Evolutionary conservation across 2,329 filamentous ascomycete species (phyloP).

Genomic region (Fusarium lyarnte): DNA sequence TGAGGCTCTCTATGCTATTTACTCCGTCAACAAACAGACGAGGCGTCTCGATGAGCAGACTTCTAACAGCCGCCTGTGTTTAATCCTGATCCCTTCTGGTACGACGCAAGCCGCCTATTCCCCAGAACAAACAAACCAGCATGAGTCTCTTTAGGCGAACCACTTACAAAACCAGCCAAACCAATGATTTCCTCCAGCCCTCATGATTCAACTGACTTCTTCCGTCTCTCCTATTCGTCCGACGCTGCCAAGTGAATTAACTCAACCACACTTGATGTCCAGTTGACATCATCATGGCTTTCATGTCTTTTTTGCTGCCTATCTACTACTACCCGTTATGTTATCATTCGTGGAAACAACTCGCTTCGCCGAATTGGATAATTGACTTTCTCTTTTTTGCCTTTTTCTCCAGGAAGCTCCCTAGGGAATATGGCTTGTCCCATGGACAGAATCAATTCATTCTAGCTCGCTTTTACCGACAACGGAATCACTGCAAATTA

Average conservation of each 20-base stretch:
- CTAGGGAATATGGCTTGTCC: background rate
- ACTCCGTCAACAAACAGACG: background rate
- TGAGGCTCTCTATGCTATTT: conserved; percentile 13
- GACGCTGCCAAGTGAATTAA: conserved; percentile 21
- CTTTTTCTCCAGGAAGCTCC: background rate
- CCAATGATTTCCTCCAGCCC: conserved; percentile 4
- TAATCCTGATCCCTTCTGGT: background rate
- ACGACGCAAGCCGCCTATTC: background rate
- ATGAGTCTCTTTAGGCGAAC: background rate
- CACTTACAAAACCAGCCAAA: conserved; percentile 3
- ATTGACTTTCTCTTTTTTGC: conserved; percentile 5
- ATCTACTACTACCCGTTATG: conserved; percentile 6
- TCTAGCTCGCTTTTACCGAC: conserved; percentile 23
- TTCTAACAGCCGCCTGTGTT: background rate
- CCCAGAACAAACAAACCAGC: background rate
- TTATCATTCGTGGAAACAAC: conserved; percentile 26
- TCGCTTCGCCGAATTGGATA: conserved; percentile 18
- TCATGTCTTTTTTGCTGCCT: conserved; percentile 1
- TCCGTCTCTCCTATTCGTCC: conserved; percentile 34
- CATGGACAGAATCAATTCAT: conserved; percentile 1
- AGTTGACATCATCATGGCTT: conserved; percentile 42
- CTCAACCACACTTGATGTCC: conserved; percentile 27
- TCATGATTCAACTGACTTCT: conserved; percentile 27
- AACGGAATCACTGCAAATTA: conserved; percentile 20
- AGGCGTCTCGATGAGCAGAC: conserved; percentile 23